Evolutionary conservation across 2,329 filamentous ascomycete genomes (phyloP).

Genomic region (Aureobasidium subglaciale): DNA sequence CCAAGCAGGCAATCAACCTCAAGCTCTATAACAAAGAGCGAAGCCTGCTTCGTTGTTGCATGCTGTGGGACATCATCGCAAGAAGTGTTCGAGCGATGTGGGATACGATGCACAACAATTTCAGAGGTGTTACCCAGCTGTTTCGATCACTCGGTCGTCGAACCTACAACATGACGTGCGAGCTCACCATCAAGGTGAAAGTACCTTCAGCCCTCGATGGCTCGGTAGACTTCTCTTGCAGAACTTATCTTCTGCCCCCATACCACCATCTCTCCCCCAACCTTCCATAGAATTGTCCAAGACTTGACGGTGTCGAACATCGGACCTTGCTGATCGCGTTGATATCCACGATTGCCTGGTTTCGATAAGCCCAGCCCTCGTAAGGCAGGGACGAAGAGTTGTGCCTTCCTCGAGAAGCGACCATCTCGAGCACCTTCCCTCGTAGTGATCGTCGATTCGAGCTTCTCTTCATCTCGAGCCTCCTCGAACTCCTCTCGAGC

Average conservation of each 20-base stretch:
- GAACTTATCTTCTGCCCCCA: not conserved
- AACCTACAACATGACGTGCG: constrained; percentile 7
- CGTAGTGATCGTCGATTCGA: not conserved
- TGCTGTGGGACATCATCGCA: not conserved
- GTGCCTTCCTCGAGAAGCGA: not conserved
- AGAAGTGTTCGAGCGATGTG: no score
- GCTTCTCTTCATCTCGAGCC: not conserved
- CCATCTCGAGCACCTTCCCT: not conserved
- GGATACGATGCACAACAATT: not conserved
- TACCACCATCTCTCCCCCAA: not conserved
- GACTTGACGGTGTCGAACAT: constrained; percentile 1
- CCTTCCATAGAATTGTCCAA: not conserved
- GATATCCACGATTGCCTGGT: not conserved
- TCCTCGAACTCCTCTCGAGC: no score
- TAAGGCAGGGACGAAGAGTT: not conserved
- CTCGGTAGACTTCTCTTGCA: not conserved
- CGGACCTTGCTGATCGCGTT: not conserved
- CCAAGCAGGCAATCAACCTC: not conserved
- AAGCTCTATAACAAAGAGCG: not conserved
- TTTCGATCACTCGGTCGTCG: not conserved
- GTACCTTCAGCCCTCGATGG: not conserved
- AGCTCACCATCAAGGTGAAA: constrained; percentile 14
- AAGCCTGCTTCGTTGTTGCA: not conserved
- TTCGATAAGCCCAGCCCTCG: not conserved
- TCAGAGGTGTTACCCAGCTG: not conserved